Base-by-base conservation (phyloP, 2,329 filamentous ascomycete genomes). In the Ambrosiella xylebori region DNA sequence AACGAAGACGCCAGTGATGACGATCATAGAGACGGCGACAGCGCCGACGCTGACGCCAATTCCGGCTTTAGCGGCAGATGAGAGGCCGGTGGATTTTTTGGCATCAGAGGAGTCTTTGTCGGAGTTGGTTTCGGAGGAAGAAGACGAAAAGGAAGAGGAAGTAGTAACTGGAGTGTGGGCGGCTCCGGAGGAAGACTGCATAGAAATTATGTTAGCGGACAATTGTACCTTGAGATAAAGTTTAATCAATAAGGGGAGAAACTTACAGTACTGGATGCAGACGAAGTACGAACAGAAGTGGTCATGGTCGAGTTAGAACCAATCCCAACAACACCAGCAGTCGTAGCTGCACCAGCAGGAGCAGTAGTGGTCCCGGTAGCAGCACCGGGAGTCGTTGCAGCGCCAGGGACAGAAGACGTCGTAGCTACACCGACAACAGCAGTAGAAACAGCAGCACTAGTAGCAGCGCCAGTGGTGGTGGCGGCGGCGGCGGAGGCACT, bases 21-120 rank as follows among this genome's bases (percentile, higher is more conserved):
- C 64, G 50, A 73, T 62, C 17, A 70, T 70, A 9, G 75, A 53
- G 1, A 61, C 44, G n/a, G 45, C 59, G 27, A 54, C 45, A 40
- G 56, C 57, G 52, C 59, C 65, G 5, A 69, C 70, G n/a, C 65
- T 73, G 12, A 71, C 71, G 19, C 69, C 72, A 36, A 79, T 75
- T 7, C 77, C 77, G 49, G 72, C 71, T 59, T 76, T 72, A 9
- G 72, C 74, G 6, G 70, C 71, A 2, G 69, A 65, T 2, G 71
- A 70, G n/a, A 76, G 66, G 3, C 68, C 71, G 13, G 59, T 56
- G 15, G 49, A 60, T 51, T 59, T 60, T 17, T 60, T 58, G 7
- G 56, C 57, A 13, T 59, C 50, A 5, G 56, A 49, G n/a, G 45
- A 61, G 53, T 54, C 44, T 3, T 58, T 45, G 36, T 54, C 51